Percentiles rank a stretch among this genome's conserved stretches.
phyloP scores from a whole-genome alignment of 768 basidiomycete genomes.

The Lepiota brunneoincarnata region DNA sequence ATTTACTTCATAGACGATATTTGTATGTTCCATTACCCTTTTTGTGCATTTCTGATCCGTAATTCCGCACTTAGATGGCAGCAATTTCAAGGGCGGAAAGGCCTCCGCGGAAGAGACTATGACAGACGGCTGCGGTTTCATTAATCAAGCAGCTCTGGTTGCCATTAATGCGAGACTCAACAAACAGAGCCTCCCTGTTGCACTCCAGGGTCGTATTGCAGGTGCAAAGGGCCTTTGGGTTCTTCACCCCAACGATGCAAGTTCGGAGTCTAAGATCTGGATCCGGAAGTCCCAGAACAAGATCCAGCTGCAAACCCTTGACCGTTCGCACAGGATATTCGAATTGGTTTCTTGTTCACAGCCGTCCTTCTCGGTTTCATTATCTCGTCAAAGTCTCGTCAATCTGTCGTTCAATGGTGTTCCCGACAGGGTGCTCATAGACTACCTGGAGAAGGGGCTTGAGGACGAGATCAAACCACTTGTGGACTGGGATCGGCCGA shows the following conservation, averaged over 20 bases:
- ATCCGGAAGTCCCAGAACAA: slow-evolving; percentile 61
- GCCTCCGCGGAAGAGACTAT: slow-evolving; percentile 56
- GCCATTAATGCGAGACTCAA: slow-evolving; percentile 35
- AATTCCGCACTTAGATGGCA: slow-evolving; percentile 27
- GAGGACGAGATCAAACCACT: slow-evolving; percentile 45
- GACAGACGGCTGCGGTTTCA: slow-evolving; percentile 75
- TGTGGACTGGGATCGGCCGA: slow-evolving; percentile 46
- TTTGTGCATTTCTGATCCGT: neutral
- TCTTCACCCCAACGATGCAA: slow-evolving; percentile 44
- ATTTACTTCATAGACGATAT: slow-evolving; percentile 52
- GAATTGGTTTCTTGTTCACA: slow-evolving; percentile 56
- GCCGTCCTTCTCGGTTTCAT: slow-evolving; percentile 33
- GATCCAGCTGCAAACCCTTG: slow-evolving; percentile 37
- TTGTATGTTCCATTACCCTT: slow-evolving; percentile 36
- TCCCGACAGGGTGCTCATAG: slow-evolving; percentile 35
- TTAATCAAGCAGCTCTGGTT: slow-evolving; percentile 53
- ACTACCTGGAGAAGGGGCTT: slow-evolving; percentile 50
- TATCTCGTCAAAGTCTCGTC: slow-evolving; percentile 56
- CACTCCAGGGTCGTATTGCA: slow-evolving; percentile 56
- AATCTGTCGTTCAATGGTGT: slow-evolving; percentile 65
- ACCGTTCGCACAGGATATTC: slow-evolving; percentile 54
- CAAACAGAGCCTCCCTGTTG: slow-evolving; percentile 43
- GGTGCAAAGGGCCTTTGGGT: slow-evolving; percentile 64
- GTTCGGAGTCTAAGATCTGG: slow-evolving; percentile 50
- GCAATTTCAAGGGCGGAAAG: slow-evolving; percentile 30